phyloP scores from a whole-genome alignment of 768 basidiomycete genomes.

The Trichaptum fuscoviolaceum region DNA sequence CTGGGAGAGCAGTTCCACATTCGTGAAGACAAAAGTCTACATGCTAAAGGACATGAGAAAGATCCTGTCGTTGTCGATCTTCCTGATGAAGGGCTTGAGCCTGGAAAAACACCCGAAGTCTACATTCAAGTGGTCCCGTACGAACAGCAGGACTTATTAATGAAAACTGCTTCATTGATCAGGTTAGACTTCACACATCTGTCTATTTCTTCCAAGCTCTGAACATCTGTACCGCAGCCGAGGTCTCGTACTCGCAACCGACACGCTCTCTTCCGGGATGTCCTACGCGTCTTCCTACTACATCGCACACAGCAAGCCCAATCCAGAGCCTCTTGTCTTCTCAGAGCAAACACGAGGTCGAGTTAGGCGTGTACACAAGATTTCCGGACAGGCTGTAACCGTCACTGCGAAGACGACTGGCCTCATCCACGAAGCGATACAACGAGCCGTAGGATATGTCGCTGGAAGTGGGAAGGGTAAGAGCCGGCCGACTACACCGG shows the following conservation, averaged over 20 bases:
- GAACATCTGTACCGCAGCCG: conserved; percentile 34
- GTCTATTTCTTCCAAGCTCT: conserved; percentile 7
- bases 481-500: background rate
- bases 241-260: conserved; percentile 63
- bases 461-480: background rate
- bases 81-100: conserved; percentile 38
- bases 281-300: conserved; percentile 57
- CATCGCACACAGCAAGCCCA: conserved; percentile 51
- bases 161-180: conserved; percentile 50
- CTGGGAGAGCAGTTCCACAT: conserved; percentile 54
- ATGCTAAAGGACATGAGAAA: conserved; percentile 43
- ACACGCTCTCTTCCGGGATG: conserved; percentile 56
- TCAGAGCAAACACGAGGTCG: conserved; percentile 54
- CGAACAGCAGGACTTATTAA: conserved; percentile 66
- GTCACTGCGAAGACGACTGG: conserved; percentile 59
- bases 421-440: conserved; percentile 56
- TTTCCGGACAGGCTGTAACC: conserved; percentile 61
- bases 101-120: conserved; percentile 37
- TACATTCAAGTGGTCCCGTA: conserved; percentile 59
- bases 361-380: conserved; percentile 55
- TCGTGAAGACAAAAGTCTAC: conserved; percentile 53
- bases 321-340: conserved; percentile 49
- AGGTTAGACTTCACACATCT: conserved; percentile 35
- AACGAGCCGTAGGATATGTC: conserved; percentile 41
- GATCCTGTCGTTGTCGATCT: conserved; percentile 74